Evolutionary conservation across 345 rosid genomes (phyloP), one percentile per base, ranked within the genome.

Genomic region (Eucalyptus decipiens): DNA sequence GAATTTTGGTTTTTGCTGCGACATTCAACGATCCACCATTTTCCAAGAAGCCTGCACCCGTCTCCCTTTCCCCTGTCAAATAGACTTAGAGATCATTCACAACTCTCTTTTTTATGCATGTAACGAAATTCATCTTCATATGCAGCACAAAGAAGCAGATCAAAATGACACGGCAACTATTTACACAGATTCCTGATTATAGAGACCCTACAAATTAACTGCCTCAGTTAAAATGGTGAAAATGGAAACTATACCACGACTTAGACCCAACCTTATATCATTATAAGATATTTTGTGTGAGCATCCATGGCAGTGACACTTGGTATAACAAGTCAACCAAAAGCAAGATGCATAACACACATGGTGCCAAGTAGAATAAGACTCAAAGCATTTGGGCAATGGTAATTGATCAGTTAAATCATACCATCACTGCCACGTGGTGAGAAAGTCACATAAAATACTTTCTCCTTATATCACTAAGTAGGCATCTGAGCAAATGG

Each of bases 1-100:
- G 96, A 96, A 95, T 93, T 87, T 92, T 93, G 87, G 94, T 94
- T 93, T 91, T 94, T 87, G 93, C 90, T 85, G 92, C 92, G 69
- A 86, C 72, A 69, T 90, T 93, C 60, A 93, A 90, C 49, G 88
- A 88, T 86, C 92, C 95, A n/a, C 91, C 93, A 87, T 93, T 94
- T 87, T 91, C 91, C 86, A 86, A 90, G 65, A 90, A 88, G 56
- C 89, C 91, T 16, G 88, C 50, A 87, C 88, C 89, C 86, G 43
- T 52, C 42, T 92, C 94, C 90, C 88, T 90, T 62, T 89, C 86
- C 93, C 97, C 99, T 98, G 90, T 60, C 76, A 92, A 21, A 90
- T 85, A 92, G 43, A 83, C 21, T 11, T 16, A 67, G 48, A 69
- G 65, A 60, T 47, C 62, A 91, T 47, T 47, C 86, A 88, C 85